These are phyloP conservation scores for Suhomyces choctaworum DNA, from an alignment of 1,139 yeast species.

Conservation along the genomic window DNA sequence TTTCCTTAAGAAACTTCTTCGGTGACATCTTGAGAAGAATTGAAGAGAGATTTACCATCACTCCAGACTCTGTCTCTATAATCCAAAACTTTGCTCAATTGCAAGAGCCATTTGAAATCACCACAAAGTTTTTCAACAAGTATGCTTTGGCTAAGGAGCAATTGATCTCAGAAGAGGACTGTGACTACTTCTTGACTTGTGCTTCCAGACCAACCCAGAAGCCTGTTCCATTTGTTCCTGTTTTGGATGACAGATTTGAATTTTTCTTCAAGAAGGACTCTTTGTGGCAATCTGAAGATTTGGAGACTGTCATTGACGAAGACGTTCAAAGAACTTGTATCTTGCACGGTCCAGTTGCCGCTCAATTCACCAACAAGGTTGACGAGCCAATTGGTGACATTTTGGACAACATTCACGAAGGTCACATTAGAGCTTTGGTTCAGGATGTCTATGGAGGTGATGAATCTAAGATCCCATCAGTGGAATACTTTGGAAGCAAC, in stretches of 20 bases:
- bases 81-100: conserved; percentile 73
- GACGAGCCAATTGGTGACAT: conserved; percentile 92
- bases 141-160: conserved; percentile 78
- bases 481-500: conserved; percentile 84
- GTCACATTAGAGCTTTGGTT: conserved; percentile 73
- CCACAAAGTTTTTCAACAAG: conserved; percentile 59
- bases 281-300: conserved; percentile 97
- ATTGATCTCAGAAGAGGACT: conserved; percentile 91
- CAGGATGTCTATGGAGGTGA: conserved; percentile 73
- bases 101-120: conserved; percentile 61
- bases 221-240: conserved; percentile 98
- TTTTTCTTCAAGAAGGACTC: conserved; percentile 98
- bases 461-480: conserved; percentile 71
- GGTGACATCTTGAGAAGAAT: conserved; percentile 89
- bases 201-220: conserved; percentile 86
- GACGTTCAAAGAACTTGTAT: conserved; percentile 99
- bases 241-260: conserved; percentile 90
- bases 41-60: conserved; percentile 88
- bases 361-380: conserved; percentile 81
- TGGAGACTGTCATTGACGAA: conserved; percentile 92
- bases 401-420: conserved; percentile 84
- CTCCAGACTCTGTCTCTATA: conserved; percentile 56
- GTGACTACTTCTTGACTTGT: conserved; percentile 84
- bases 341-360: conserved; percentile 98
- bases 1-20: conserved; percentile 78